Conservation (phyloP, 2,329 filamentous ascomycete genomes). For the Pseudogymnoascus sp. region DNA sequence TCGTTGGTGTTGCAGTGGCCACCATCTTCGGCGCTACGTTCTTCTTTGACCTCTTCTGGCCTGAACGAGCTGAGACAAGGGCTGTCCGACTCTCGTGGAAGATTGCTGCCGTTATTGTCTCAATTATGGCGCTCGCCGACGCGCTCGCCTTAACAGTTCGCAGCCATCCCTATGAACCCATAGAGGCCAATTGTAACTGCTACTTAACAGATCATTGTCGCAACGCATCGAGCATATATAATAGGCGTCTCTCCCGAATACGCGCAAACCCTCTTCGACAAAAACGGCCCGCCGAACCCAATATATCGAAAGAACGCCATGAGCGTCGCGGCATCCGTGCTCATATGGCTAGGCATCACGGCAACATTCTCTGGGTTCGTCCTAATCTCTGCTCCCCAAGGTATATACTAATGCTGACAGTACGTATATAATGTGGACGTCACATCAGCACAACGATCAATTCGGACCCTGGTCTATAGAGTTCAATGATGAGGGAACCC, state of each 20-base stretch:
- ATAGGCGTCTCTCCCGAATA: conserved; percentile 30
- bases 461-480: neutral
- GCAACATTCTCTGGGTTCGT: neutral
- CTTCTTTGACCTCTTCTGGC: conserved; percentile 57
- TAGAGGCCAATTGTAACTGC: neutral
- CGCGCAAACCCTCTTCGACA: conserved; percentile 13
- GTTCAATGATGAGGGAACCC: neutral
- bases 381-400: conserved; percentile 16
- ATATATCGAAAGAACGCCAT: neutral
- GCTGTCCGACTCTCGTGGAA: conserved; percentile 47
- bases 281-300: neutral
- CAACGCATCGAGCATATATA: conserved; percentile 37
- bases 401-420: conserved; percentile 17
- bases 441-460: neutral
- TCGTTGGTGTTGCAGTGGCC: conserved; percentile 47
- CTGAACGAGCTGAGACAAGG: conserved; percentile 41
- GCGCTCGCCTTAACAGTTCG: conserved; percentile 40
- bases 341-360: neutral
- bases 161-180: neutral
- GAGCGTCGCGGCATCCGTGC: neutral
- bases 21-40: conserved; percentile 51
- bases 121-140: conserved; percentile 37
- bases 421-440: neutral
- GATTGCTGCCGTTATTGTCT: conserved; percentile 40
- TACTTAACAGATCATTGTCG: conserved; percentile 34